phyloP scores from a whole-genome alignment of 2,329 filamentous ascomycete genomes.

The Trichoderma asperellum region DNA sequence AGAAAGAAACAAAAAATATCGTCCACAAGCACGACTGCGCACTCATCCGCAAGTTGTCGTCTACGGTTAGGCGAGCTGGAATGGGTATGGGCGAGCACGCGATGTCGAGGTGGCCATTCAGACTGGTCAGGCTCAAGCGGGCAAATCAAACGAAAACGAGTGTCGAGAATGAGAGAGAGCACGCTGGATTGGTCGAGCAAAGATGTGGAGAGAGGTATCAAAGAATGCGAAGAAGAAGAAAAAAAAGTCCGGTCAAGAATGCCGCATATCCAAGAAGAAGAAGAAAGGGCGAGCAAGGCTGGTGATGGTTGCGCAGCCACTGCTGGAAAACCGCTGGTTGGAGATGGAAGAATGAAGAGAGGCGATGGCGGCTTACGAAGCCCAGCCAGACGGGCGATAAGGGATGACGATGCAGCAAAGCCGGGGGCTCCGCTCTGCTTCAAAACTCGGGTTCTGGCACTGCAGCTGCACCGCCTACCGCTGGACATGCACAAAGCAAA shows the following conservation, averaged over 20 bases:
- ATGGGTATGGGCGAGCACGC: constrained; percentile 11
- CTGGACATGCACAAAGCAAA: neutral
- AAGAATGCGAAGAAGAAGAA: neutral
- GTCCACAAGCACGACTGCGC: neutral
- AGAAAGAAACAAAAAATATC: neutral
- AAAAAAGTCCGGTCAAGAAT: neutral
- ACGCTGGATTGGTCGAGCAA: neutral
- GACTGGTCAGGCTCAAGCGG: neutral
- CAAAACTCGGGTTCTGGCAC: too few relatives aligned
- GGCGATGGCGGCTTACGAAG: constrained; percentile 22
- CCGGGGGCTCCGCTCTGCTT: constrained; percentile 21
- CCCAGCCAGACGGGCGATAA: constrained; percentile 15
- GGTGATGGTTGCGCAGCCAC: neutral
- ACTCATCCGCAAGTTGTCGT: constrained; percentile 18
- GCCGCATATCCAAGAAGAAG: constrained; percentile 14
- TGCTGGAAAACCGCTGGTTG: neutral
- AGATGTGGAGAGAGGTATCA: neutral
- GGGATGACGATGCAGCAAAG: constrained; percentile 28
- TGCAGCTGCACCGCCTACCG: constrained; percentile 18
- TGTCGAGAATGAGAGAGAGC: constrained; percentile 19
- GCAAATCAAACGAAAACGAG: constrained; percentile 20
- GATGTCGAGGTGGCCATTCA: constrained; percentile 28
- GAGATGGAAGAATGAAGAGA: constrained; percentile 2
- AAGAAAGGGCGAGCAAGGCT: constrained; percentile 6
- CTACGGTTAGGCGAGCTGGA: neutral